Evolutionary conservation across 768 basidiomycete genomes (phyloP).

Genomic region (Pleurotus tuber-regium): DNA sequence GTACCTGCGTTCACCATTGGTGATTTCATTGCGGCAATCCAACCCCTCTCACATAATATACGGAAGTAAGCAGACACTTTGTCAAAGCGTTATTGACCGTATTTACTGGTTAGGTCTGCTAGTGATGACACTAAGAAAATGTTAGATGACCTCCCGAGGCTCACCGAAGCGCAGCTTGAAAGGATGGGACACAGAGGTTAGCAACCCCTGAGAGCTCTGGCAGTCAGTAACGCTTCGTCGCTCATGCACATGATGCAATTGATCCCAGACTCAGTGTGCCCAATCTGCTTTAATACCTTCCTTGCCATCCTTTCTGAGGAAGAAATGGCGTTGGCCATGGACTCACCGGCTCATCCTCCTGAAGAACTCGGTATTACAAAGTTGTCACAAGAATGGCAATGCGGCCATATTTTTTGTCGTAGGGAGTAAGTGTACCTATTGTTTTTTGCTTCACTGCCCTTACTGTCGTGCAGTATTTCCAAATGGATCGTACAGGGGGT

Average conservation of each 20-base stretch:
- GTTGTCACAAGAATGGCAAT: slow-evolving; percentile 48
- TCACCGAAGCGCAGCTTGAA: slow-evolving; percentile 49
- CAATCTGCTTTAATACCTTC: slow-evolving; percentile 73
- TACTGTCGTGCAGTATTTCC: slow-evolving; percentile 44
- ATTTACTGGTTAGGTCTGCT: slow-evolving; percentile 20
- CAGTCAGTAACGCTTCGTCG: background rate
- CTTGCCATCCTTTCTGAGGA: slow-evolving; percentile 71
- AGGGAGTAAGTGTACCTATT: slow-evolving; percentile 54
- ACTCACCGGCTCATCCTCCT: slow-evolving; percentile 71
- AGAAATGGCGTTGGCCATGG: slow-evolving; percentile 71
- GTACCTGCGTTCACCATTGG: too few relatives aligned
- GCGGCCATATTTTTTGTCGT: slow-evolving; percentile 76
- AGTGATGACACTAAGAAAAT: slow-evolving; percentile 41
- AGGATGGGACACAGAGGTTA: slow-evolving; percentile 47
- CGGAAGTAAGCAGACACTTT: too few relatives aligned
- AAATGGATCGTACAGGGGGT: slow-evolving; percentile 64
- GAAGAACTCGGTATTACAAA: slow-evolving; percentile 71
- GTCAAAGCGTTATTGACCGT: too few relatives aligned
- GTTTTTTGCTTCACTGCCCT: slow-evolving; percentile 16
- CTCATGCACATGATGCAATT: too few relatives aligned
- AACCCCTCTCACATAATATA: too few relatives aligned
- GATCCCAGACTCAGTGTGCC: slow-evolving; percentile 67
- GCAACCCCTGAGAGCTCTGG: too few relatives aligned
- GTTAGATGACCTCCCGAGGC: slow-evolving; percentile 42
- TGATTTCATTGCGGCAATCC: too few relatives aligned